phyloP scores from a whole-genome alignment of 2,329 filamentous ascomycete species.

The Sclerotinia minor region DNA sequence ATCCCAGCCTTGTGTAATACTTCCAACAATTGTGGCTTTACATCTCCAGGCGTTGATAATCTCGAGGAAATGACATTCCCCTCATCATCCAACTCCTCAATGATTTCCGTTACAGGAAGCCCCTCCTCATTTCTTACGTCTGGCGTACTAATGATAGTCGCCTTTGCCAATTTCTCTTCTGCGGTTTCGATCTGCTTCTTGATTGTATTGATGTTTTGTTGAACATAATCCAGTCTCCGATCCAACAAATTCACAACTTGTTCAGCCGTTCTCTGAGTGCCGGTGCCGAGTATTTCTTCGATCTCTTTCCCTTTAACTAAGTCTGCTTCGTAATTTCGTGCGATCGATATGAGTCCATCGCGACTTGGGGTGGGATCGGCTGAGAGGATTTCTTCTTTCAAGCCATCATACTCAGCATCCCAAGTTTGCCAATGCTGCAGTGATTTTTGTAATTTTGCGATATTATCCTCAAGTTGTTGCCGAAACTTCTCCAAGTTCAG shows the following conservation, averaged over 20 bases:
- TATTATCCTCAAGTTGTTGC: conserved; percentile 71
- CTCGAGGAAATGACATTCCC: conserved; percentile 75
- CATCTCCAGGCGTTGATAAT: conserved; percentile 65
- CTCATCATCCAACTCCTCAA: conserved; percentile 88
- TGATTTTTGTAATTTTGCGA: conserved; percentile 70
- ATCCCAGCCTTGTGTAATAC: conserved; percentile 76
- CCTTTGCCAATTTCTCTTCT: conserved; percentile 68
- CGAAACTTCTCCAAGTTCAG: conserved; percentile 74
- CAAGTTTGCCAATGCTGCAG: conserved; percentile 87
- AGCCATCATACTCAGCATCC: conserved; percentile 86
- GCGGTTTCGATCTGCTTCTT: conserved; percentile 66
- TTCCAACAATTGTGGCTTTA: conserved; percentile 67
- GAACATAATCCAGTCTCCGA: conserved; percentile 85
- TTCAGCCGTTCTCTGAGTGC: conserved; percentile 52
- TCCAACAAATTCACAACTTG: conserved; percentile 69
- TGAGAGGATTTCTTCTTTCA: conserved; percentile 75
- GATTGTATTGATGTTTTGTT: conserved; percentile 73
- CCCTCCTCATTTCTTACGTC: conserved; percentile 66
- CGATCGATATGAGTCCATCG: conserved; percentile 55
- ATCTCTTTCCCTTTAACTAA: conserved; percentile 62
- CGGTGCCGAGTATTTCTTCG: conserved; percentile 48
- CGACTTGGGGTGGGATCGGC: conserved; percentile 47
- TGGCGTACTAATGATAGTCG: conserved; percentile 59
- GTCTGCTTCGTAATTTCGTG: conserved; percentile 53
- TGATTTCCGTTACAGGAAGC: conserved; percentile 82